phyloP scores from a whole-genome alignment of 176 grass and related monocot species.

The Pontederia crassipes region DNA sequence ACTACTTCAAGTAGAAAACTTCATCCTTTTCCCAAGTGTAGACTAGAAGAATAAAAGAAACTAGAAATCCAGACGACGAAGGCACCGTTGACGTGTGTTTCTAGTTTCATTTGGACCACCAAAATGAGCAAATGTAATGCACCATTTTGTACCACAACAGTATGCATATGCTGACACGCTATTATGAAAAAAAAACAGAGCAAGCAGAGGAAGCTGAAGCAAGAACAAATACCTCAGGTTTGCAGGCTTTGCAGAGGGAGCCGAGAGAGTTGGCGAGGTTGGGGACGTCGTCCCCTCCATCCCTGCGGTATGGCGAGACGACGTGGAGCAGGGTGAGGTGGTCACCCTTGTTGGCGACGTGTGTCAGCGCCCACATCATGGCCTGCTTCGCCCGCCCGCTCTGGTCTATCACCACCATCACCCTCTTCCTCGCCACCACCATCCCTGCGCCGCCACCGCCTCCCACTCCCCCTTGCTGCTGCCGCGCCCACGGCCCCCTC shows the following conservation, averaged over 20 bases:
- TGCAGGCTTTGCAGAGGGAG: slow-evolving; percentile 69
- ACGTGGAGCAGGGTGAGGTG: slow-evolving; percentile 83
- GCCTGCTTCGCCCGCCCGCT: slow-evolving; percentile 69
- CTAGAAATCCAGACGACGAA: too few relatives aligned
- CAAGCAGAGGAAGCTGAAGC: not conserved
- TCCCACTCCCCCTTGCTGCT: slow-evolving; percentile 14
- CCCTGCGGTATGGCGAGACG: slow-evolving; percentile 24
- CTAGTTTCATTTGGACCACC: too few relatives aligned
- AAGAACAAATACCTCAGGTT: slow-evolving; percentile 55
- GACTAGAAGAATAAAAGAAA: too few relatives aligned
- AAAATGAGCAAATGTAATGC: not conserved
- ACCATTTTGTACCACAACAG: not conserved
- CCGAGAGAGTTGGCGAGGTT: slow-evolving; percentile 69
- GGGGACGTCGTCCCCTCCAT: slow-evolving; percentile 27
- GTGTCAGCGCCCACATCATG: slow-evolving; percentile 98
- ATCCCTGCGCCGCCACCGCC: slow-evolving; percentile 3
- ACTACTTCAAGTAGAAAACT: too few relatives aligned
- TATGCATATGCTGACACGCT: too few relatives aligned
- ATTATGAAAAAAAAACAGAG: not conserved
- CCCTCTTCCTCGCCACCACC: slow-evolving; percentile 53
- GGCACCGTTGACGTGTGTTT: too few relatives aligned
- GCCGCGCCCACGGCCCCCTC: slow-evolving; percentile 24
- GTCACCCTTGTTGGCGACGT: slow-evolving; percentile 78
- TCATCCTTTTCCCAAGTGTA: too few relatives aligned
- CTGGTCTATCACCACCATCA: slow-evolving; percentile 88